Conservation (phyloP, 768 basidiomycete species). For the Amanita fuliginea region DNA sequence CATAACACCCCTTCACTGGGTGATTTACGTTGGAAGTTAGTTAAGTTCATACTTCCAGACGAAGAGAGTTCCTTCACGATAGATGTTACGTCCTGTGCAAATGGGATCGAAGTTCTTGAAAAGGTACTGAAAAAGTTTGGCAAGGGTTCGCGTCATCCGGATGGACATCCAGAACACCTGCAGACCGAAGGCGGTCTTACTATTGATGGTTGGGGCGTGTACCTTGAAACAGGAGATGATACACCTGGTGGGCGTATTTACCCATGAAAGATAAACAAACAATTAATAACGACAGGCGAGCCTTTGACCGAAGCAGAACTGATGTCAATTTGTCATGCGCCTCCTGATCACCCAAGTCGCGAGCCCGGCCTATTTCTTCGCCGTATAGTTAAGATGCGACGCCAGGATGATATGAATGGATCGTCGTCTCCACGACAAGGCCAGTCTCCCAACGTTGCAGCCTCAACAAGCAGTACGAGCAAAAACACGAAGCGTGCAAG, state of each 20-base stretch:
- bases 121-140: slow-evolving; percentile 86
- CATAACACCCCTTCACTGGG: slow-evolving; percentile 47
- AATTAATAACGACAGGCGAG: slow-evolving; percentile 33
- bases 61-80: slow-evolving; percentile 71
- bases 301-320: slow-evolving; percentile 77
- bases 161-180: slow-evolving; percentile 38
- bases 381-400: slow-evolving; percentile 32
- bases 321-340: slow-evolving; percentile 72
- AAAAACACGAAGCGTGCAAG: slow-evolving; percentile 84
- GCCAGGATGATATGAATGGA: slow-evolving; percentile 29
- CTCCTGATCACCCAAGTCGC: slow-evolving; percentile 66
- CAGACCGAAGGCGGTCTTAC: slow-evolving; percentile 64
- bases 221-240: slow-evolving; percentile 49
- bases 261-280: neutral
- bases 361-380: slow-evolving; percentile 74
- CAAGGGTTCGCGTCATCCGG: slow-evolving; percentile 39
- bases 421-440: slow-evolving; percentile 22
- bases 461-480: slow-evolving; percentile 13
- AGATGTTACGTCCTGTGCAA: slow-evolving; percentile 69
- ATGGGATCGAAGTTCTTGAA: slow-evolving; percentile 80
- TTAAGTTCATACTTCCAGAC: slow-evolving; percentile 83
- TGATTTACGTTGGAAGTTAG: slow-evolving; percentile 70
- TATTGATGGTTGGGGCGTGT: slow-evolving; percentile 88
- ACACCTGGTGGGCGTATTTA: slow-evolving; percentile 32
- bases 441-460: slow-evolving; percentile 10